Evolutionary conservation across 2,329 filamentous ascomycete genomes (phyloP), one percentile per base, ranked within the genome.

Genomic region (Colletotrichum lini): DNA sequence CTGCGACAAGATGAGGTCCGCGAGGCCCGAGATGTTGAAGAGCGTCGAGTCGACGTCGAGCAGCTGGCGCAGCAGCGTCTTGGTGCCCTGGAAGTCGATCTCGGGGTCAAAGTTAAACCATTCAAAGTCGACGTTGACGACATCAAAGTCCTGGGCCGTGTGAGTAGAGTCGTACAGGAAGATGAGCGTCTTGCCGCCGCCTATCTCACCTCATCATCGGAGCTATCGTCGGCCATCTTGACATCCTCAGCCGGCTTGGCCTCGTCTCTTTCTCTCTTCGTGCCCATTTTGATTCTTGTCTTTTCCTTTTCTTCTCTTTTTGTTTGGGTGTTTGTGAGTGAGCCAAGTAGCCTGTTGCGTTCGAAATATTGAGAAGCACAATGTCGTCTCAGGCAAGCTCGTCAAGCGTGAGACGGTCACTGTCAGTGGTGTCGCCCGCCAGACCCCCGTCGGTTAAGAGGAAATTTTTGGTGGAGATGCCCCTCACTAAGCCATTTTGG

Each of bases 101-200:
- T 93, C 90, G 2, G 93, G 88, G 77, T 96, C 92, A 73, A 96
- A 97, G 83, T 98, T 97, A 85, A 98, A 99, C 93, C 95, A 98
- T 85, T 99, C 96, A 78, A 99, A 99, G 75, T 98, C 96, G 69
- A 98, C 95, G 79, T 98, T 92, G 75, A 99, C 91, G 81, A 96
- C 93, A 79, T 98, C 93, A 78, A 95, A 93, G 78, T 98, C 94
- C 94, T 97, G 65, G 23, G 3, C n/a, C 42, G 7, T 45, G 35
- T 7, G 47, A 67, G 73, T 70, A 61, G 49, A 75, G 70, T n/a
- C 9, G 49, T 40, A 38, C 38, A 35, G 57, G 21, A 4, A 47
- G 65, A 59, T n/a, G 23, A 38, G 52, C 35, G 53, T 30, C 50
- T 73, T 78, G 76, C 75, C 10, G 76, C 75, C 10, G n/a, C 23